A percentile compares a stretch with the other conserved stretches of the same genome.
These are phyloP conservation scores for Ilex paraguariensis DNA, from an alignment of 305 asterid species.

Conservation along the genomic window DNA sequence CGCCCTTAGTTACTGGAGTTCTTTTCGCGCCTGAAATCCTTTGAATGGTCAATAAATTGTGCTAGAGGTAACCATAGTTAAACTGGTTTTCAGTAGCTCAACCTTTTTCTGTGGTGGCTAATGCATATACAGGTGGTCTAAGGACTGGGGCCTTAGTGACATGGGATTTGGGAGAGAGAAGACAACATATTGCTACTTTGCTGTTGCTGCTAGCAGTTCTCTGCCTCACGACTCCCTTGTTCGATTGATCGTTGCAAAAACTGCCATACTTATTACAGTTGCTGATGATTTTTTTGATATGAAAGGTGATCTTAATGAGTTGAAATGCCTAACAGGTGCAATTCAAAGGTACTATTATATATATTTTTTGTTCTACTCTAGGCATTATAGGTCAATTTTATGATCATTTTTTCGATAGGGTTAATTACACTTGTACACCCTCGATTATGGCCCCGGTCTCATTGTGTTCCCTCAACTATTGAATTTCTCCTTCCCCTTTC, in stretches of 20 bases:
- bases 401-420: neutral
- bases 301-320: slow-evolving; percentile 40
- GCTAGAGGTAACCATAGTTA: no score
- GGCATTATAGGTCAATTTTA: neutral
- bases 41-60: no score
- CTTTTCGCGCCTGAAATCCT: no score
- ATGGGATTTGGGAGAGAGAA: slow-evolving; percentile 76
- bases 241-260: slow-evolving; percentile 39
- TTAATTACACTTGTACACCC: neutral
- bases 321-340: slow-evolving; percentile 42
- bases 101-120: no score
- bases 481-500: no score
- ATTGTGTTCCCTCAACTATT: no score
- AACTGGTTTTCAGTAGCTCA: no score
- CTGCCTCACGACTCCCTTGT: slow-evolving; percentile 32
- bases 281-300: slow-evolving; percentile 64
- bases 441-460: no score
- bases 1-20: no score
- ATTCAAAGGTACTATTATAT: slow-evolving; percentile 26
- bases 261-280: slow-evolving; percentile 44
- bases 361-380: no score
- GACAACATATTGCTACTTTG: slow-evolving; percentile 43
- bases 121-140: slow-evolving; percentile 41
- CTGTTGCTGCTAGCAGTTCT: slow-evolving; percentile 31
- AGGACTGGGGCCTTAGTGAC: slow-evolving; percentile 39